These are phyloP conservation scores for Aureobasidium vineae DNA, from an alignment of 2,329 filamentous ascomycete genomes.

Conservation along the genomic window DNA sequence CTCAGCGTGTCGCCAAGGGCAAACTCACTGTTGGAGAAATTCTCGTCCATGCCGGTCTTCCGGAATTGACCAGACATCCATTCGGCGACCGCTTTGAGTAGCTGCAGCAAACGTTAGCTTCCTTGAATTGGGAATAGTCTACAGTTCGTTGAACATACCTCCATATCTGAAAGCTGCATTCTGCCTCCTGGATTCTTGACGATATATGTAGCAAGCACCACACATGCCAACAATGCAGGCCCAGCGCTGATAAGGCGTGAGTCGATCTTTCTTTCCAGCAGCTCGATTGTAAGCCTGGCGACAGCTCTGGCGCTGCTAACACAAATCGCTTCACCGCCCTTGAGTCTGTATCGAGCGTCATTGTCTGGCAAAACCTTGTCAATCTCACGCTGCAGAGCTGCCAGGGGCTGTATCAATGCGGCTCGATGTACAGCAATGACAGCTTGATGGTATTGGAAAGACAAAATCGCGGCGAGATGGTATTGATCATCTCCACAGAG, in stretches of 20 bases:
- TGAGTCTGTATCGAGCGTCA: constrained; percentile 9
- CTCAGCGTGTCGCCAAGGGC: too few species aligned
- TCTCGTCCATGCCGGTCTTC: constrained; percentile 17
- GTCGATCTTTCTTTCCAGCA: constrained; percentile 9
- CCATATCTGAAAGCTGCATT: constrained; percentile 22
- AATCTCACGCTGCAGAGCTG: constrained; percentile 18
- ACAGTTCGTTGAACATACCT: neutral
- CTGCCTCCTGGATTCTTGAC: constrained; percentile 17
- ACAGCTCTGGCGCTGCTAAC: constrained; percentile 19
- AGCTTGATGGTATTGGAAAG: constrained; percentile 24
- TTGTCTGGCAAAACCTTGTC: constrained; percentile 10
- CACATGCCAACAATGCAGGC: constrained; percentile 2
- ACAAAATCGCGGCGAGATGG: constrained; percentile 11
- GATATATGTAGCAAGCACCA: constrained; percentile 20
- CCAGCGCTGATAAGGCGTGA: constrained; percentile 11
- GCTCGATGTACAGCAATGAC: constrained; percentile 21
- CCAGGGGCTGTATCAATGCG: constrained; percentile 9
- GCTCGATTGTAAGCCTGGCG: constrained; percentile 9
- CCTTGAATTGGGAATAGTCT: too few species aligned
- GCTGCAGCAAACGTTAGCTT: neutral
- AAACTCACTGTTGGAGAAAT: constrained; percentile 3
- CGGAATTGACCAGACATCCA: constrained; percentile 1
- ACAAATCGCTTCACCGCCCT: constrained; percentile 20
- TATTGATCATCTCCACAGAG: constrained; percentile 13
- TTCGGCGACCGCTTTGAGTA: constrained; percentile 6